Conservation (phyloP, 306 rosid species). For the Psophocarpus tetragonolobus region DNA sequence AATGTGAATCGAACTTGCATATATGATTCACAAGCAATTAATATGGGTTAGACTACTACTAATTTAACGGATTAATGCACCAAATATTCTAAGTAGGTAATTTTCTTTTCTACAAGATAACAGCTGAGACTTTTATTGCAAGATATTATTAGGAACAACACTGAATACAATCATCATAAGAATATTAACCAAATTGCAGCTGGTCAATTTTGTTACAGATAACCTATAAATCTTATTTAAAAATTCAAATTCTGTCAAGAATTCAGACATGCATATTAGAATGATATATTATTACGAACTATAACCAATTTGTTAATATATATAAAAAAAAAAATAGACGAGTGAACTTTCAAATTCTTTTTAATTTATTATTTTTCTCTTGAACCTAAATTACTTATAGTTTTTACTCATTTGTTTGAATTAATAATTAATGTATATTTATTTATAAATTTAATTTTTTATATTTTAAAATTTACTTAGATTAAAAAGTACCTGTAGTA, state of each 20-base stretch:
- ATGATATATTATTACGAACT: background rate
- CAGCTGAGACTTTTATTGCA: background rate
- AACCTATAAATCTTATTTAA: background rate
- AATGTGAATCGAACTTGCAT: background rate
- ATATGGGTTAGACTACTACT: background rate
- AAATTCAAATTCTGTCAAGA: background rate
- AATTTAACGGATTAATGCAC: background rate
- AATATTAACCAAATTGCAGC: background rate
- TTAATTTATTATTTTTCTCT: background rate
- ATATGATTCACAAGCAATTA: background rate
- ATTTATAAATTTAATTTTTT: background rate
- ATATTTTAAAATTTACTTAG: background rate
- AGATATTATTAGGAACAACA: background rate
- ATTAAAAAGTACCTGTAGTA: background rate
- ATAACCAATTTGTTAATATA: background rate
- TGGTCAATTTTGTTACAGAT: conserved; percentile 8
- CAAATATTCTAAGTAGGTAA: background rate
- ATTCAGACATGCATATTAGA: background rate
- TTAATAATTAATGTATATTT: background rate
- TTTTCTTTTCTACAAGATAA: background rate
- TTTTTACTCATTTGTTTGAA: background rate
- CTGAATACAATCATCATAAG: background rate
- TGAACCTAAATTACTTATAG: no score
- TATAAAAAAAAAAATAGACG: background rate
- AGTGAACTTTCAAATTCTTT: background rate